A percentile compares a stretch with the other conserved stretches of the same genome.
These are phyloP conservation scores for Medicago truncatula DNA, from an alignment of 306 rosid species.

Conservation along the genomic window DNA sequence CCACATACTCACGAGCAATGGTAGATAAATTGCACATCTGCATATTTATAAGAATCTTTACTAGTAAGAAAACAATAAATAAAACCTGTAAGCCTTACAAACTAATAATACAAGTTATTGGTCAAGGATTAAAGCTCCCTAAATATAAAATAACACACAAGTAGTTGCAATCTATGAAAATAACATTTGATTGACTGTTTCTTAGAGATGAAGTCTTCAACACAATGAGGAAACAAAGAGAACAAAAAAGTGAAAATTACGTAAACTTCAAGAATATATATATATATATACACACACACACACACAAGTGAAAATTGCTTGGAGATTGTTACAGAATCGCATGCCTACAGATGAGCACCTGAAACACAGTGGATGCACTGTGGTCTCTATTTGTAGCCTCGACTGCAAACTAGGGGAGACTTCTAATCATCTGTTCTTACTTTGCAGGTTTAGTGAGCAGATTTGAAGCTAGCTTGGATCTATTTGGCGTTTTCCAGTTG, in stretches of 20 bases:
- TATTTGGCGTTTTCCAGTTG: too few relatives aligned
- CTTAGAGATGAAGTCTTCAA: conserved; percentile 7
- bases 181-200: background rate
- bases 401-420: too few relatives aligned
- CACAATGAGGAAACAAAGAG: background rate
- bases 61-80: conserved; percentile 9
- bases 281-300: too few relatives aligned
- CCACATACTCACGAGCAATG: conserved; percentile 82
- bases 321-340: too few relatives aligned
- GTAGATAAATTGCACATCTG: conserved; percentile 95
- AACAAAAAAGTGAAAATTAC: background rate
- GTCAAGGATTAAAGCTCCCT: conserved; percentile 8
- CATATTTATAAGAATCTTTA: conserved; percentile 43
- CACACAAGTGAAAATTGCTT: too few relatives aligned
- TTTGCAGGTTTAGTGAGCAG: too few relatives aligned
- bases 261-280: background rate
- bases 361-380: too few relatives aligned
- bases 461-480: too few relatives aligned
- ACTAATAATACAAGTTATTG: conserved; percentile 7
- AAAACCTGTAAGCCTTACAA: background rate
- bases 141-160: conserved; percentile 5
- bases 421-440: too few relatives aligned
- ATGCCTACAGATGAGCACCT: too few relatives aligned
- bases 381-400: too few relatives aligned
- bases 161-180: background rate